These are phyloP conservation scores for Pelargonium australe DNA, from an alignment of 441 rosid species.

Conservation along the genomic window DNA sequence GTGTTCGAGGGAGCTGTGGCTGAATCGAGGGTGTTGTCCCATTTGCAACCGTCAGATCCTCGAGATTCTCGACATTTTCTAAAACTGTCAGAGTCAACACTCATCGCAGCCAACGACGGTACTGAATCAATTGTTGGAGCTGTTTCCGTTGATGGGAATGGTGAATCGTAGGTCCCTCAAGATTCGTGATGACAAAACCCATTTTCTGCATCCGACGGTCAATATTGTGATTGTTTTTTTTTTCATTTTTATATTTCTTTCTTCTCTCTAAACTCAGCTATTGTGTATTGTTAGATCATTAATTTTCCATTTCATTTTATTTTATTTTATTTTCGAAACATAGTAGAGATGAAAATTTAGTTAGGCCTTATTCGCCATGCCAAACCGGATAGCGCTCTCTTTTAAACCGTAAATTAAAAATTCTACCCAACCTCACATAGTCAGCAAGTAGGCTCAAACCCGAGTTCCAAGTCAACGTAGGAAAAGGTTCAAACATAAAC, in stretches of 20 bases:
- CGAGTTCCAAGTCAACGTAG: too few relatives aligned
- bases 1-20: constrained; percentile 66
- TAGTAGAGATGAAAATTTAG: too few relatives aligned
- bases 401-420: too few relatives aligned
- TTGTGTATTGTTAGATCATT: too few relatives aligned
- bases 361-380: too few relatives aligned
- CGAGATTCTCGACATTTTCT: constrained; percentile 69
- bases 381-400: too few relatives aligned
- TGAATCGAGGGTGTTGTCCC: constrained; percentile 70
- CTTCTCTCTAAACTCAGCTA: neutral
- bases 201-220: neutral
- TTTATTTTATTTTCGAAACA: too few relatives aligned
- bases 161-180: neutral
- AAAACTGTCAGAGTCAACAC: too few relatives aligned
- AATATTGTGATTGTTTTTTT: neutral
- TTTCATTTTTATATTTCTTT: neutral
- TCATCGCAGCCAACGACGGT: neutral
- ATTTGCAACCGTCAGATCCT: constrained; percentile 69
- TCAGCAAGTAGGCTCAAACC: too few relatives aligned
- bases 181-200: neutral
- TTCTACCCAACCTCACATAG: too few relatives aligned
- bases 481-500: too few relatives aligned
- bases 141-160: neutral
- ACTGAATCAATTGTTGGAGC: neutral
- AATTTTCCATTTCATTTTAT: too few relatives aligned